phyloP scores from a whole-genome alignment of 2,329 filamentous ascomycete species.

The Sarocladium kiliense region DNA sequence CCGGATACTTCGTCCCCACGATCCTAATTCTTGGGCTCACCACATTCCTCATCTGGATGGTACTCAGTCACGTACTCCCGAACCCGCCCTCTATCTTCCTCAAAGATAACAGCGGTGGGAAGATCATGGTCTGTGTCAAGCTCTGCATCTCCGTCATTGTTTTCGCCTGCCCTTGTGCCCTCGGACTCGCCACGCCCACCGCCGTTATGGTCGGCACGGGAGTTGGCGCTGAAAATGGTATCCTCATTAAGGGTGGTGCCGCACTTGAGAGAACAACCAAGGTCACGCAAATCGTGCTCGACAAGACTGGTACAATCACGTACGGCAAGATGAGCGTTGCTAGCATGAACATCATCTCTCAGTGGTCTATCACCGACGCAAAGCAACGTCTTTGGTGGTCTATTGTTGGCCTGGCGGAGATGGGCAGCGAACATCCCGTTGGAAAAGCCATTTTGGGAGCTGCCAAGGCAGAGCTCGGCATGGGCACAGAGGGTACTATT shows the following conservation, averaged over 20 bases:
- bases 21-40: constrained; percentile 79
- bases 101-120: constrained; percentile 75
- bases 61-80: constrained; percentile 78
- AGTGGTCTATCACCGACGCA: constrained; percentile 66
- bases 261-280: constrained; percentile 87
- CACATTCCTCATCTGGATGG: constrained; percentile 91
- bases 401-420: constrained; percentile 91
- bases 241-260: constrained; percentile 94
- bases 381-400: constrained; percentile 84
- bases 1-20: constrained; percentile 87
- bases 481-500: constrained; percentile 67
- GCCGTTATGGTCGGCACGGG: constrained; percentile 99
- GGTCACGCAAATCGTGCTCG: constrained; percentile 83
- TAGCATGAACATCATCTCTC: constrained; percentile 57
- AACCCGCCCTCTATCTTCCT: constrained; percentile 88
- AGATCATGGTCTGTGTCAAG: constrained; percentile 93
- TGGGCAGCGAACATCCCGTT: constrained; percentile 92
- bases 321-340: constrained; percentile 94
- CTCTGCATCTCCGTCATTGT: constrained; percentile 98
- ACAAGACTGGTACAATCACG: constrained; percentile 95
- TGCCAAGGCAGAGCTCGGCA: constrained; percentile 69
- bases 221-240: constrained; percentile 89
- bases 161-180: constrained; percentile 92
- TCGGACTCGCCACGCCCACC: constrained; percentile 93
- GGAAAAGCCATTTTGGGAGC: constrained; percentile 78